Conservation (phyloP, 2,329 filamentous ascomycete species). For the Rachicladosporium sp. region DNA sequence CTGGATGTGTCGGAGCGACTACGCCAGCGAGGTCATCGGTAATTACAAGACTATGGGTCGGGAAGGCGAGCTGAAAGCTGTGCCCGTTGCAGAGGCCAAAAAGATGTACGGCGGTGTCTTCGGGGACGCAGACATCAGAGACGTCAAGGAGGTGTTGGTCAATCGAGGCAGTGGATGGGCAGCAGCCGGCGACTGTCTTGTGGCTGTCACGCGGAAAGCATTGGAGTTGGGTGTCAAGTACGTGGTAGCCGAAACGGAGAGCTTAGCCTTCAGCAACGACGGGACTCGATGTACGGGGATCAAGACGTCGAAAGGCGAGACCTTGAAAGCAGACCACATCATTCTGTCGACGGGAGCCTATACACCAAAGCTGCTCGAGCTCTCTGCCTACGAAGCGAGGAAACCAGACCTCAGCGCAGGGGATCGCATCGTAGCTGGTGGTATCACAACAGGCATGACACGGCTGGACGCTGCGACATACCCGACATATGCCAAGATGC, state of each 20-base stretch:
- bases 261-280: conserved; percentile 35
- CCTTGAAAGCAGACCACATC: conserved; percentile 22
- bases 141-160: conserved; percentile 46
- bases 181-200: conserved; percentile 47
- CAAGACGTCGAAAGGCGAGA: conserved; percentile 27
- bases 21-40: conserved; percentile 36
- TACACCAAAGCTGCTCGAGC: conserved; percentile 33
- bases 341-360: conserved; percentile 32
- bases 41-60: conserved; percentile 40
- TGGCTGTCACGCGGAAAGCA: conserved; percentile 41
- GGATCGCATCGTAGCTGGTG: conserved; percentile 44
- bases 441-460: conserved; percentile 38
- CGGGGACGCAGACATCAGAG: conserved; percentile 46
- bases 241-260: conserved; percentile 39
- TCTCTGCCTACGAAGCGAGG: conserved; percentile 36
- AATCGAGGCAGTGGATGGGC: conserved; percentile 52
- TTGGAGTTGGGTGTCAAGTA: conserved; percentile 49
- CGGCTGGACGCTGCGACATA: conserved; percentile 29
- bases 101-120: conserved; percentile 47
- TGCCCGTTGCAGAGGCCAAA: conserved; percentile 42
- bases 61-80: conserved; percentile 32
- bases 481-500: conserved; percentile 28
- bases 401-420: conserved; percentile 40
- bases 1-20: conserved; percentile 35
- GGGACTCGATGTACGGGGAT: conserved; percentile 31